phyloP scores from a whole-genome alignment of 495 filamentous ascomycete genomes.

The Aspergillus olivimuriae region DNA sequence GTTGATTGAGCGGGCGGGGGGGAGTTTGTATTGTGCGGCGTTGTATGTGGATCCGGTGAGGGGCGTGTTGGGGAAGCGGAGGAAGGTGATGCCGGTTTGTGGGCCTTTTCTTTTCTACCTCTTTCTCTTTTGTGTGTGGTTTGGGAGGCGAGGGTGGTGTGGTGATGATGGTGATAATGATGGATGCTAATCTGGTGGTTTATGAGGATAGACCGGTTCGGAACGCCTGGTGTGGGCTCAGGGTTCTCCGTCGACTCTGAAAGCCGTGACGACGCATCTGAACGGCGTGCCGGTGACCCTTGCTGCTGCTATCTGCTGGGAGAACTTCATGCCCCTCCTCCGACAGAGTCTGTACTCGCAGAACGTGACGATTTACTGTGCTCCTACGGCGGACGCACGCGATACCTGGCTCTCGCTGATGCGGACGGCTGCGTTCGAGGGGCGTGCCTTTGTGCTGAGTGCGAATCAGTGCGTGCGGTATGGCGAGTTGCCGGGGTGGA shows the following conservation, averaged over 20 bases:
- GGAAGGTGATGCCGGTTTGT: slow-evolving; percentile 86
- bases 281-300: slow-evolving; percentile 70
- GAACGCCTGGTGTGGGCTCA: slow-evolving; percentile 89
- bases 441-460: slow-evolving; percentile 78
- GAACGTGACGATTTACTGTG: slow-evolving; percentile 89
- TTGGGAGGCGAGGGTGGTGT: too few relatives aligned
- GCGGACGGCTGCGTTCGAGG: slow-evolving; percentile 74
- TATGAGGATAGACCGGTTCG: slow-evolving; percentile 54
- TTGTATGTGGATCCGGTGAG: slow-evolving; percentile 72
- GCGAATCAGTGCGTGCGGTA: slow-evolving; percentile 73
- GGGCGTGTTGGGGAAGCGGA: slow-evolving; percentile 75
- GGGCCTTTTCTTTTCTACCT: too few relatives aligned
- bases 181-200: neutral
- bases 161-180: neutral
- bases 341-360: slow-evolving; percentile 76
- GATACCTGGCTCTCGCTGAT: slow-evolving; percentile 81
- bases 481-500: slow-evolving; percentile 53
- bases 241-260: slow-evolving; percentile 72
- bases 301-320: slow-evolving; percentile 91
- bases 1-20: slow-evolving; percentile 71
- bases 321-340: slow-evolving; percentile 93
- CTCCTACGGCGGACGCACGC: slow-evolving; percentile 81
- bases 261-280: slow-evolving; percentile 75
- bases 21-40: slow-evolving; percentile 77
- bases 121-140: neutral